Percentiles rank a stretch among this genome's conserved stretches.
These are phyloP conservation scores for Abrus pulchellus DNA, from an alignment of 306 rosid genomes.

Conservation along the genomic window DNA sequence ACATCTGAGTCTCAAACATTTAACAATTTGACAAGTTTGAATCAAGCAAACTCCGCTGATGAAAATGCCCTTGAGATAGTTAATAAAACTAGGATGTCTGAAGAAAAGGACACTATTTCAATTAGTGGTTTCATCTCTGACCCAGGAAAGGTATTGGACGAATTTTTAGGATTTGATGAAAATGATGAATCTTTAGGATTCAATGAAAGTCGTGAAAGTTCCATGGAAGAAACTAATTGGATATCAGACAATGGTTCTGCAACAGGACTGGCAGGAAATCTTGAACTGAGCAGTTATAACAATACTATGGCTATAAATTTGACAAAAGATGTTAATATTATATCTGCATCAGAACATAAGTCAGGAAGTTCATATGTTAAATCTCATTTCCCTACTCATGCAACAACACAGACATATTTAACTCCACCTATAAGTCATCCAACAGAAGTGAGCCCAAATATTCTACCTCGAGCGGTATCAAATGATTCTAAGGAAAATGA, in stretches of 20 bases:
- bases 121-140: slow-evolving; percentile 39
- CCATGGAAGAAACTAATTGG: slow-evolving; percentile 29
- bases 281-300: slow-evolving; percentile 43
- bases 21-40: slow-evolving; percentile 39
- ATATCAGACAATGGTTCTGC: slow-evolving; percentile 46
- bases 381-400: slow-evolving; percentile 49
- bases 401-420: slow-evolving; percentile 41
- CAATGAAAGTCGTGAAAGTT: slow-evolving; percentile 50
- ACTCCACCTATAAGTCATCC: slow-evolving; percentile 42
- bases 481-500: slow-evolving; percentile 37
- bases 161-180: slow-evolving; percentile 39
- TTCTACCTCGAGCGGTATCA: slow-evolving; percentile 38
- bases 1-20: slow-evolving; percentile 41
- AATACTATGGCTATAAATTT: slow-evolving; percentile 44
- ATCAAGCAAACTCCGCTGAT: slow-evolving; percentile 48
- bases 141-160: slow-evolving; percentile 41
- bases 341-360: slow-evolving; percentile 40
- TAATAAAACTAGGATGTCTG: slow-evolving; percentile 46
- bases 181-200: slow-evolving; percentile 45
- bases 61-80: slow-evolving; percentile 40
- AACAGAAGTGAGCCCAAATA: slow-evolving; percentile 41
- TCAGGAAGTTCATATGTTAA: slow-evolving; percentile 31
- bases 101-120: slow-evolving; percentile 37
- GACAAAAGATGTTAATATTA: slow-evolving; percentile 40
- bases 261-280: slow-evolving; percentile 39